phyloP scores from a whole-genome alignment of 116 monocot species.

The Dioscorea cayenensis region DNA sequence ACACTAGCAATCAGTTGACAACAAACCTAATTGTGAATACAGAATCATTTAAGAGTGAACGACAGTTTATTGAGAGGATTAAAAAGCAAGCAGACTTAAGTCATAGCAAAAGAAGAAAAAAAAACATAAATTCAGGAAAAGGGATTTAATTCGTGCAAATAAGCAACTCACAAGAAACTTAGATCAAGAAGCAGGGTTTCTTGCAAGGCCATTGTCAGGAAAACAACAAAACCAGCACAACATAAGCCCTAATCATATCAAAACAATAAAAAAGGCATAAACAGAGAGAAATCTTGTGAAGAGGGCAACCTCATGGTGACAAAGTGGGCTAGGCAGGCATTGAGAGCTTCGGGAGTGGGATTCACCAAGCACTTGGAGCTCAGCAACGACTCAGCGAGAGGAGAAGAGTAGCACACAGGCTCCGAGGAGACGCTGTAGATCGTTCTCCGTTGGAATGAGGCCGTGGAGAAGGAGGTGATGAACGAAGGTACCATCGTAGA shows the following conservation, averaged over 20 bases:
- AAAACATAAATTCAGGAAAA: no score
- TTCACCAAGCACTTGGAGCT: slow-evolving; percentile 64
- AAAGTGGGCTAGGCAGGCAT: no score
- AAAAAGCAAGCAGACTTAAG: no score
- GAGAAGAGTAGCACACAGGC: slow-evolving; percentile 52
- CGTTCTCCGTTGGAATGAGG: slow-evolving; percentile 58
- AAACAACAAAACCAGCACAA: not conserved
- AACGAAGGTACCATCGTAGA: slow-evolving; percentile 82
- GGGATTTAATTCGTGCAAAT: no score
- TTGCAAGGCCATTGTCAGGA: not conserved
- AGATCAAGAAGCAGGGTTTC: not conserved
- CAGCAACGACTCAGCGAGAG: slow-evolving; percentile 52
- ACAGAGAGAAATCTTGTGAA: no score
- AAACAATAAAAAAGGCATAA: not conserved
- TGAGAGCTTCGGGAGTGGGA: slow-evolving; percentile 36
- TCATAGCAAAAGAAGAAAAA: no score
- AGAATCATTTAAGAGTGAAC: no score
- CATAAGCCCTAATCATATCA: not conserved
- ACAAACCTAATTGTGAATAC: no score
- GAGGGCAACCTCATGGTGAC: no score
- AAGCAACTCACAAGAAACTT: no score
- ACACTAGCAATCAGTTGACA: no score
- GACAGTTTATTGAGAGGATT: no score
- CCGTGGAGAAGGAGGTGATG: slow-evolving; percentile 68
- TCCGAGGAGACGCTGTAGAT: slow-evolving; percentile 48